These are phyloP conservation scores for Myriosclerotinia curreyana DNA, from an alignment of 2,329 filamentous ascomycete genomes.

Conservation along the genomic window DNA sequence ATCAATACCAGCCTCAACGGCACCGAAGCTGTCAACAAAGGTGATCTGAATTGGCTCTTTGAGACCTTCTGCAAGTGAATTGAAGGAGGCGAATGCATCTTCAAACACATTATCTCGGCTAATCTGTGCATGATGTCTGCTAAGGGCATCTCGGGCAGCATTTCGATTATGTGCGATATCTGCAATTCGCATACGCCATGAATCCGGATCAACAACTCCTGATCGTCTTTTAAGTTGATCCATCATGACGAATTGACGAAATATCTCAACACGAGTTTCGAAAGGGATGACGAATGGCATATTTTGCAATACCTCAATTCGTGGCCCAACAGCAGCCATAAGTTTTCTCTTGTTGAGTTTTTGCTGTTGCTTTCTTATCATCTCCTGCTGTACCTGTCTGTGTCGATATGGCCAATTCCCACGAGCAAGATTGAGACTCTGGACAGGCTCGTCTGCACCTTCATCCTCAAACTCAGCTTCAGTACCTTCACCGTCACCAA, in stretches of 20 bases:
- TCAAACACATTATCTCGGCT: conserved; percentile 75
- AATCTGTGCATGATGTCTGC: conserved; percentile 74
- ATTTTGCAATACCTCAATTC: conserved; percentile 86
- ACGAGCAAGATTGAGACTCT: conserved; percentile 46
- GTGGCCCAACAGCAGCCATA: conserved; percentile 75
- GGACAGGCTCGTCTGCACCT: conserved; percentile 44
- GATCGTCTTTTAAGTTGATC: conserved; percentile 75
- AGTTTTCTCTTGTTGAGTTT: conserved; percentile 67
- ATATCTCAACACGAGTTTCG: conserved; percentile 84
- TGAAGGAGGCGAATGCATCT: conserved; percentile 84
- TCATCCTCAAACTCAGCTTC: conserved; percentile 42
- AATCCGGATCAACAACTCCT: conserved; percentile 68
- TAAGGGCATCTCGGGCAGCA: conserved; percentile 43
- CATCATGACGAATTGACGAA: conserved; percentile 83
- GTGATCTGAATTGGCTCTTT: conserved; percentile 97
- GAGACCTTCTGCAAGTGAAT: conserved; percentile 71
- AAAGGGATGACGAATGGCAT: conserved; percentile 98
- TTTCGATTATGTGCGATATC: conserved; percentile 26
- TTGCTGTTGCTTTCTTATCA: conserved; percentile 60
- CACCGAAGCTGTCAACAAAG: conserved; percentile 87
- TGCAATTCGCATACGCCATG: conserved; percentile 63
- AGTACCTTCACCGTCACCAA: conserved; percentile 54
- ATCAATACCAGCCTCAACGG: conserved; percentile 88
- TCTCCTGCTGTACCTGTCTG: conserved; percentile 58
- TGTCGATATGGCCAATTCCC: conserved; percentile 61